Conservation (phyloP, 257 asterid genomes). For the Cynanchum wilfordii region DNA sequence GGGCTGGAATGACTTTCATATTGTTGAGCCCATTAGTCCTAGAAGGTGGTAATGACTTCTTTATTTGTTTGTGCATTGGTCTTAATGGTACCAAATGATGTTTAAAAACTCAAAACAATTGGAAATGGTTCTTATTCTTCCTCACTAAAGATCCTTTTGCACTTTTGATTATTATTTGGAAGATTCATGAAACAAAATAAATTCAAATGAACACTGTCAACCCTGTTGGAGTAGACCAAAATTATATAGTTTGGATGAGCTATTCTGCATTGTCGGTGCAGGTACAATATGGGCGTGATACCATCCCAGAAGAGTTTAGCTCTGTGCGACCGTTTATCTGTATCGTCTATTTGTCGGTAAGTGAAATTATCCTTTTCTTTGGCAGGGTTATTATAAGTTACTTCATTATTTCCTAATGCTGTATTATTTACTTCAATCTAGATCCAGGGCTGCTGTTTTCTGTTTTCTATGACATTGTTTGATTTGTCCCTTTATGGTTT, state of each 20-base stretch:
- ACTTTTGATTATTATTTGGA: background rate
- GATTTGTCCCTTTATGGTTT: background rate
- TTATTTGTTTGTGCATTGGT: background rate
- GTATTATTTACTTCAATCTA: background rate
- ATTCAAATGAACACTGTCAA: background rate
- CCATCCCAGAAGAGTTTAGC: slow-evolving; percentile 81
- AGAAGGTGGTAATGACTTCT: background rate
- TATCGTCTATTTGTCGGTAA: slow-evolving; percentile 85
- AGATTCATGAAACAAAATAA: background rate
- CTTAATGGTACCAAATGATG: background rate
- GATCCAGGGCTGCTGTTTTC: background rate
- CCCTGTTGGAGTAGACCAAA: background rate
- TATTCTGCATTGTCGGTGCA: slow-evolving; percentile 23
- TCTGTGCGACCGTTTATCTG: slow-evolving; percentile 73
- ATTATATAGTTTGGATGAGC: background rate
- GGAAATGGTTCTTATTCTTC: background rate
- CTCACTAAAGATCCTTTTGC: background rate
- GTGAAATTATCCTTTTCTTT: slow-evolving; percentile 1
- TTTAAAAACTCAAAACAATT: background rate
- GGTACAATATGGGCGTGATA: slow-evolving; percentile 94
- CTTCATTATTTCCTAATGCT: background rate
- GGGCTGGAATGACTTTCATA: too few relatives aligned
- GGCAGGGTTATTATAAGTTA: background rate
- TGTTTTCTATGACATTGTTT: background rate
- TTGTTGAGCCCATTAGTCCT: background rate